These are phyloP conservation scores for Allomyces arbusculus DNA, from an alignment of 192 early-diverging fungal species.

Conservation along the genomic window DNA sequence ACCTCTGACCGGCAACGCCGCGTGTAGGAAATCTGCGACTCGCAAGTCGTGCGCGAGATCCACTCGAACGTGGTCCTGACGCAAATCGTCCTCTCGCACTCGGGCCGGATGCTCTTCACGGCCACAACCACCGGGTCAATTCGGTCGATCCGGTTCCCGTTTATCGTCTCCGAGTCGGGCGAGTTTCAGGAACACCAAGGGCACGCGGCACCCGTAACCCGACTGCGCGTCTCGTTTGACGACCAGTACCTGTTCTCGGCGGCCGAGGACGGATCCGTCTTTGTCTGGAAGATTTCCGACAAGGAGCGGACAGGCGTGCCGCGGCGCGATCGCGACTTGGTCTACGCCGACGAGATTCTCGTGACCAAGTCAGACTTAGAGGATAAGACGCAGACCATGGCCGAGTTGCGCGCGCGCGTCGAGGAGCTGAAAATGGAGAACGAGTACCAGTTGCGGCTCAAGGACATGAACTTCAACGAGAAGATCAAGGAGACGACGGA, in stretches of 20 bases:
- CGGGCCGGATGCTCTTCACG: conserved; percentile 40
- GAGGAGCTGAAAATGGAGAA: conserved; percentile 49
- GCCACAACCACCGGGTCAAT: conserved; percentile 29
- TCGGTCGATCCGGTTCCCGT: conserved; percentile 33
- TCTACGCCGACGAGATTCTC: conserved; percentile 42
- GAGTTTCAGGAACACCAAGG: conserved; percentile 40
- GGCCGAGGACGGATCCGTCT: conserved; percentile 31
- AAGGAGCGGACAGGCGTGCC: conserved; percentile 27
- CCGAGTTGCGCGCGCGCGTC: conserved; percentile 33
- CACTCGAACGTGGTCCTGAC: conserved; percentile 28
- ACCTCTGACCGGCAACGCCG: background rate
- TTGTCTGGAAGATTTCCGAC: conserved; percentile 33
- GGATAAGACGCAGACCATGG: conserved; percentile 32
- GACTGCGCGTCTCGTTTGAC: conserved; percentile 29
- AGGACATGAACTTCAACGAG: conserved; percentile 49
- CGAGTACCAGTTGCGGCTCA: conserved; percentile 40
- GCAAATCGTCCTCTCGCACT: conserved; percentile 32
- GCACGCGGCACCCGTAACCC: conserved; percentile 27
- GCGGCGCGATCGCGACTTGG: conserved; percentile 20
- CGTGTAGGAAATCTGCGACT: conserved; percentile 34
- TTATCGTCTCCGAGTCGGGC: conserved; percentile 13
- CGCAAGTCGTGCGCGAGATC: conserved; percentile 28
- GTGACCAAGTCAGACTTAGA: conserved; percentile 40
- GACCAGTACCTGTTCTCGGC: conserved; percentile 37
- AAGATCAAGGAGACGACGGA: conserved; percentile 43